phyloP scores from a whole-genome alignment of 2,329 filamentous ascomycete species.

The Colletotrichum euphorbiae region DNA sequence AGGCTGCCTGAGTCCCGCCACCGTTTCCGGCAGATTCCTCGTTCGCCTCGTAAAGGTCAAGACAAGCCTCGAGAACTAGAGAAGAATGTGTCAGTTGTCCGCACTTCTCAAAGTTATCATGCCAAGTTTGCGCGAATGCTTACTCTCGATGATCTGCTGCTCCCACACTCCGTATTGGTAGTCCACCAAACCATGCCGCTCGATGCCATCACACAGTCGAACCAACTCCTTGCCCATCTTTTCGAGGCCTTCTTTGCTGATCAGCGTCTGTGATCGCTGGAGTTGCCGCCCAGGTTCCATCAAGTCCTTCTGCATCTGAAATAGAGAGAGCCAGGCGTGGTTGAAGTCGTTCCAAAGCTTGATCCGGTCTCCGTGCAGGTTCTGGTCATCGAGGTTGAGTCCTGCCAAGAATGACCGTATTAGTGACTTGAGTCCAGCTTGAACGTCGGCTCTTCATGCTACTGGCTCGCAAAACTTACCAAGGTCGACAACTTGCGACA shows the following conservation, averaged over 20 bases:
- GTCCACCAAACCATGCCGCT: constrained; percentile 93
- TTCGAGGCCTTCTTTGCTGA: constrained; percentile 77
- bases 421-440: neutral
- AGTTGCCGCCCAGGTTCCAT: constrained; percentile 69
- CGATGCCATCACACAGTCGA: constrained; percentile 84
- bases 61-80: constrained; percentile 52
- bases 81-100: constrained; percentile 18
- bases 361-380: constrained; percentile 79
- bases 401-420: constrained; percentile 62
- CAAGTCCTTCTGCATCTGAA: constrained; percentile 86
- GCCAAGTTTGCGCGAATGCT: constrained; percentile 50
- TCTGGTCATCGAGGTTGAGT: constrained; percentile 84
- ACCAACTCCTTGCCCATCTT: constrained; percentile 87
- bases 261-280: constrained; percentile 69
- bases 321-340: constrained; percentile 85
- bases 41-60: constrained; percentile 59
- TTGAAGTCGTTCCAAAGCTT: constrained; percentile 96
- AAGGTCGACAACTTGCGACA: constrained; percentile 66
- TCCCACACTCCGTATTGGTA: constrained; percentile 98
- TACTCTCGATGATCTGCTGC: constrained; percentile 87
- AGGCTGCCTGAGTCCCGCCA: constrained; percentile 36
- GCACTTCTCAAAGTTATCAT: neutral
- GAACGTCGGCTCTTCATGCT: neutral
- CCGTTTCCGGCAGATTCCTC: constrained; percentile 50
- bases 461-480: constrained; percentile 54